These are phyloP conservation scores for Ophiorrhiza pumila DNA, from an alignment of 257 asterid species.

Conservation along the genomic window DNA sequence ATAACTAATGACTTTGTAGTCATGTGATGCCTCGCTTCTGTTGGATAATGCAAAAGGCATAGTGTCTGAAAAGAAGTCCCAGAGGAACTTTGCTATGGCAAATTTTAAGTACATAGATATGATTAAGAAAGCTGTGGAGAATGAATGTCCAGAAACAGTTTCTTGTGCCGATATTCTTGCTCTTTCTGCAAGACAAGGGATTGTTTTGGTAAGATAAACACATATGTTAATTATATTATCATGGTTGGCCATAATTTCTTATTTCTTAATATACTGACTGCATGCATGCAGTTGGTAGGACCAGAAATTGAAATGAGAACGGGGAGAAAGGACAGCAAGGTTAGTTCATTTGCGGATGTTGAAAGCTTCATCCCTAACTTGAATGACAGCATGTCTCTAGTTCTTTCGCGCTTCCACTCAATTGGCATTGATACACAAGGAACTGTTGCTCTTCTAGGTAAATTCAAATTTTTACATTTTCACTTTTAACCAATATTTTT, in stretches of 20 bases:
- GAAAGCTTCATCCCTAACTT: constrained; percentile 63
- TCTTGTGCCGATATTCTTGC: constrained; percentile 91
- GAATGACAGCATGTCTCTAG: constrained; percentile 50
- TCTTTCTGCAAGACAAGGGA: constrained; percentile 80
- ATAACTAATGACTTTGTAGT: constrained; percentile 24
- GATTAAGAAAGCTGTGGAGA: constrained; percentile 63
- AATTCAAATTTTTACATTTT: no score
- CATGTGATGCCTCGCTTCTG: constrained; percentile 83
- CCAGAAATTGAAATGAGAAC: constrained; percentile 62
- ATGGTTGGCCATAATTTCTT: no score
- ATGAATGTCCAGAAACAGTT: constrained; percentile 61
- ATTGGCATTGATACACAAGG: constrained; percentile 63
- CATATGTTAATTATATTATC: no score
- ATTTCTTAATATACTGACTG: no score
- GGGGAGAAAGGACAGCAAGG: constrained; percentile 68
- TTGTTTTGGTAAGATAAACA: constrained; percentile 42
- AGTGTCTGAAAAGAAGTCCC: constrained; percentile 55
- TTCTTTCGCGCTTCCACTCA: constrained; percentile 53
- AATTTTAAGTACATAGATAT: constrained; percentile 57
- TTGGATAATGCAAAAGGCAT: constrained; percentile 42
- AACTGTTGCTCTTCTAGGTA: constrained; percentile 72
- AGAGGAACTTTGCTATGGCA: constrained; percentile 69
- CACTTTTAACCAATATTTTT: no score
- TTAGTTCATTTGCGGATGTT: constrained; percentile 38
- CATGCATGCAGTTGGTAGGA: constrained; percentile 68